Conservation (phyloP, 257 asterid genomes). For the Leonotis leonurus region DNA sequence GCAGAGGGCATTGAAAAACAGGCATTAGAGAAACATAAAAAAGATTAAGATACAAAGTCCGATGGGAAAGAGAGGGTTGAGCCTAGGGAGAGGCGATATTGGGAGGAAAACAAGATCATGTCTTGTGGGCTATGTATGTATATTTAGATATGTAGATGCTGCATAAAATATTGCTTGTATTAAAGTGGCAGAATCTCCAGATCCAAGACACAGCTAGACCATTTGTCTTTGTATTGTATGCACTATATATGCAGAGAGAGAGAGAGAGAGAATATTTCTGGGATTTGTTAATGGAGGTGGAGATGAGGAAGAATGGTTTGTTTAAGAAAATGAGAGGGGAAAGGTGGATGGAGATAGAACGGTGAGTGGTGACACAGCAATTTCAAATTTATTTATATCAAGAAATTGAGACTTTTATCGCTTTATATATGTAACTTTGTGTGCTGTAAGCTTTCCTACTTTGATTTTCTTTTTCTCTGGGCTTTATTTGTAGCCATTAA, state of each 20-base stretch:
- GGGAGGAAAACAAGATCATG: constrained; percentile 32
- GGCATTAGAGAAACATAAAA: constrained; percentile 29
- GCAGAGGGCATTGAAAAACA: constrained; percentile 25
- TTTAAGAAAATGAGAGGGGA: constrained; percentile 19
- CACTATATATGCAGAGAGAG: constrained; percentile 23
- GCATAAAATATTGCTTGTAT: constrained; percentile 16
- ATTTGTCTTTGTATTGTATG: constrained; percentile 25
- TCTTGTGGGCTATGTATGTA: constrained; percentile 29
- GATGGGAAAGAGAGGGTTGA: constrained; percentile 34
- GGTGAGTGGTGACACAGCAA: constrained; percentile 19
- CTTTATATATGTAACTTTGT: constrained; percentile 26
- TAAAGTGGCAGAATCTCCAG: constrained; percentile 39
- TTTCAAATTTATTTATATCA: constrained; percentile 6
- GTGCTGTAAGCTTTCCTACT: constrained; percentile 5
- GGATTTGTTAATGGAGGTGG: constrained; percentile 34
- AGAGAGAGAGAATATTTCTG: constrained; percentile 28
- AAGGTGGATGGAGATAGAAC: constrained; percentile 23
- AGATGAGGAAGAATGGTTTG: constrained; percentile 21
- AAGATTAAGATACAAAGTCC: constrained; percentile 36
- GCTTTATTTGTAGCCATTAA: background rate
- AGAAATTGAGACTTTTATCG: constrained; percentile 18
- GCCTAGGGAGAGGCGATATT: constrained; percentile 36
- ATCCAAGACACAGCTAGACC: constrained; percentile 48
- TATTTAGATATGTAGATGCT: background rate
- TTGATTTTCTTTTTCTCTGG: constrained; percentile 10